Conservation (phyloP, 2,329 filamentous ascomycete genomes). For the Arthrobotrys conoides region DNA sequence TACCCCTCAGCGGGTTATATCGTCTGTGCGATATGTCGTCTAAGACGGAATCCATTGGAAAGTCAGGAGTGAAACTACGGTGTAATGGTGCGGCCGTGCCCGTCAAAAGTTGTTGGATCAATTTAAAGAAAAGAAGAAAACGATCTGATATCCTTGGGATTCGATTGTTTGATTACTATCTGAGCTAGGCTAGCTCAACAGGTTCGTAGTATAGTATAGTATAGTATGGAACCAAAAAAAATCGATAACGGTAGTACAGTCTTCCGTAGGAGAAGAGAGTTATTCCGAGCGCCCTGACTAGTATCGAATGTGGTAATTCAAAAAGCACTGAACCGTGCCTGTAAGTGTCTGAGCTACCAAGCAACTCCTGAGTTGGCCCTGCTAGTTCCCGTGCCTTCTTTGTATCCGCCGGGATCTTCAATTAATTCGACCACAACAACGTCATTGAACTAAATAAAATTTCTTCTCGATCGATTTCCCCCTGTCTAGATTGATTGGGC, state of each 20-base stretch:
- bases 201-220: no score
- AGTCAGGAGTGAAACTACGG: conserved; percentile 1
- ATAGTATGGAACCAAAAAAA: conserved; percentile 4
- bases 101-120: conserved; percentile 20
- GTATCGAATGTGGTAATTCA: conserved; percentile 18
- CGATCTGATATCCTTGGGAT: neutral
- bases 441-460: conserved; percentile 15
- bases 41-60: conserved; percentile 70
- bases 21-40: conserved; percentile 97
- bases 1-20: conserved; percentile 90
- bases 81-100: conserved; percentile 9
- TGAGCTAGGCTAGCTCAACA: conserved; percentile 2
- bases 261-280: neutral
- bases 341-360: conserved; percentile 7
- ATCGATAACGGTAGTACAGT: conserved; percentile 13
- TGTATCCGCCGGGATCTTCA: conserved; percentile 1
- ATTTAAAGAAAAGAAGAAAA: neutral
- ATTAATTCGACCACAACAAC: conserved; percentile 1
- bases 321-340: conserved; percentile 16
- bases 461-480: neutral
- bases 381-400: conserved; percentile 3
- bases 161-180: conserved; percentile 7
- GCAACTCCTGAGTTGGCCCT: neutral
- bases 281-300: conserved; percentile 12
- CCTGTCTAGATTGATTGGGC: conserved; percentile 8